A percentile compares a stretch with the other conserved stretches of the same genome.
Conservation (phyloP, 805 yeast genomes). For the Saccharomycopsis synnaedendra region DNA sequence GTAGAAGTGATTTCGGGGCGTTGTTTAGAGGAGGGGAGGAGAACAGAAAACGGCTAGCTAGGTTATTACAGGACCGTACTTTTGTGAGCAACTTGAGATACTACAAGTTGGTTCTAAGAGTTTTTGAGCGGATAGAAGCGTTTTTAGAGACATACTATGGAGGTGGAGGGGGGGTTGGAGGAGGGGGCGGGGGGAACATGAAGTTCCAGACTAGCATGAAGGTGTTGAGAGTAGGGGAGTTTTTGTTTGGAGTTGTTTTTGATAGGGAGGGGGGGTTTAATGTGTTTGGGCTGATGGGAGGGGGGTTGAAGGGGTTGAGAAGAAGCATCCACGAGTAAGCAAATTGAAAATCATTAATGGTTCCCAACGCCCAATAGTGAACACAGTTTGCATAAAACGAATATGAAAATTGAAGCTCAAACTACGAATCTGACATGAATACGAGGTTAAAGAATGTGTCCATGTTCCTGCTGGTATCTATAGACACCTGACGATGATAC, state of each 20-base stretch:
- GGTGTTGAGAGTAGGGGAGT: conserved; percentile 11
- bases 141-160: conserved; percentile 3
- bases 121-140: conserved; percentile 10
- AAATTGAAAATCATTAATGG: no score
- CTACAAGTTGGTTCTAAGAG: conserved; percentile 6
- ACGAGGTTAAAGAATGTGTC: no score
- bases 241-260: conserved; percentile 7
- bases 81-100: conserved; percentile 7
- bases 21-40: no score
- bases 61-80: not conserved
- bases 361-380: no score
- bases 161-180: conserved; percentile 15
- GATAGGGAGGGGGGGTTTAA: conserved; percentile 13
- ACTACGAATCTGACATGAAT: no score
- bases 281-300: conserved; percentile 7
- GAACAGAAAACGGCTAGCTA: no score
- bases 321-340: not conserved
- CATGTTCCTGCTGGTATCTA: no score
- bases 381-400: no score
- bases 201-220: conserved; percentile 6
- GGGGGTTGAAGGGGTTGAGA: conserved; percentile 6
- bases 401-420: no score
- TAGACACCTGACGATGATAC: no score
- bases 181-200: conserved; percentile 2
- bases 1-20: not conserved